Evolutionary conservation across 163 green algal species (phyloP), one percentile per base, ranked within the genome.

Genomic region (Volvox carteri): DNA sequence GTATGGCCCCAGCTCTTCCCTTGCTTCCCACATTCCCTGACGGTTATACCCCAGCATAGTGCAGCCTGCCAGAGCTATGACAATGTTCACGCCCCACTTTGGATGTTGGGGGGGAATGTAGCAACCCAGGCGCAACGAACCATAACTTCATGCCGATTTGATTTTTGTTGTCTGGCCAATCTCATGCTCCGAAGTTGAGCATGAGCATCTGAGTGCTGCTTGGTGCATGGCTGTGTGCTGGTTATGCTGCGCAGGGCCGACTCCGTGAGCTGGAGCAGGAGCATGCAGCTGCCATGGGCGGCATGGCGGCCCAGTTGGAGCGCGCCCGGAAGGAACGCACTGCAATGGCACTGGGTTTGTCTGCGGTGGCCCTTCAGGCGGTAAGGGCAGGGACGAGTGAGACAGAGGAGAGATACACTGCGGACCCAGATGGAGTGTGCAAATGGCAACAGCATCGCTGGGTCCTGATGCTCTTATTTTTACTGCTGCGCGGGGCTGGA

Each of bases 321-420:
- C 56, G 74, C 0, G 85, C 85, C 23, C 81, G 73, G 50, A 79
- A 79, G 44, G 88, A 92, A 81, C 80, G 88, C 60, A 92, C 73
- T 6, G 88, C 80, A 0, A 35, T 92, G 37, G 70, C 88, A 2
- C 54, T 92, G 58, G 88, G 58, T 9, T 25, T 92, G 35, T 56
- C 88, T 4, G 88, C 88, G 1, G 48, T 92, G n/a, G 88, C 88
- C 37, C 44, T 78, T 54, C 80, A 89, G 44, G 80, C 88, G 88
- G 88, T 92, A 35, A 65, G 86, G 28, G 21, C 5, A 33, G 54
- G n/a, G n/a, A n/a, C n/a, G n/a, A n/a, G n/a, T n/a, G 54, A 65
- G 19, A 65, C 54, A 23, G 54, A 7, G 54, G 19, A 65, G 54
- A 65, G 54, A 65, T 19, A 23, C 25, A 65, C 54, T 19, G 28